Conservation (phyloP, 768 basidiomycete species). For the Phylloporus sp. region DNA sequence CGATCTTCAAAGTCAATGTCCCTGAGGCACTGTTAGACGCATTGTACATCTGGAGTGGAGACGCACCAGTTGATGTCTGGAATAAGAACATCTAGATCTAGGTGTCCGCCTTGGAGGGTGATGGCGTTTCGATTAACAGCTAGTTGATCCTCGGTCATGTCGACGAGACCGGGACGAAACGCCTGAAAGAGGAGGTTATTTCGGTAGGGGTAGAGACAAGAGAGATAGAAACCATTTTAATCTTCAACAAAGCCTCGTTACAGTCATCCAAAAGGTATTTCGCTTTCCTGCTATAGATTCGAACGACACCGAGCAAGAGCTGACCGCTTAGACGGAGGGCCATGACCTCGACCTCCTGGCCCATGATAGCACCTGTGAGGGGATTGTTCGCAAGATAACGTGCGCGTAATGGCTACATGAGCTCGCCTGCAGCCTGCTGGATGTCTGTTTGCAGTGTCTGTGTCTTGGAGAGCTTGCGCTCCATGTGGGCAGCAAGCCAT, state of each 20-base stretch:
- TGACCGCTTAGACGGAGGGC: conserved; percentile 96
- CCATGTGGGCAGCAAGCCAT: conserved; percentile 99
- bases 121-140: conserved; percentile 85
- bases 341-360: conserved; percentile 88
- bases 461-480: conserved; percentile 93
- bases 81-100: conserved; percentile 77
- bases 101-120: conserved; percentile 71
- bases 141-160: conserved; percentile 93
- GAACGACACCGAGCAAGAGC: conserved; percentile 90
- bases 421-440: conserved; percentile 80
- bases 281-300: conserved; percentile 97
- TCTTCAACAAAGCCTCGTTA: conserved; percentile 91
- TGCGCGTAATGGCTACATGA: not conserved
- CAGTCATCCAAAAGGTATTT: conserved; percentile 98
- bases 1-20: conserved; percentile 75
- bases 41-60: not conserved
- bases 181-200: conserved; percentile 47
- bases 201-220: not conserved
- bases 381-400: not conserved
- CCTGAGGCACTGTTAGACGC: conserved; percentile 41
- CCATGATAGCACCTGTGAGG: conserved; percentile 80
- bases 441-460: conserved; percentile 95
- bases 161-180: conserved; percentile 92
- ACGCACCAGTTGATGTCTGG: conserved; percentile 78
- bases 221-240: conserved; percentile 71